These are phyloP conservation scores for Kluyveromyces wickerhamii DNA, from an alignment of 805 yeast genomes.

Conservation along the genomic window DNA sequence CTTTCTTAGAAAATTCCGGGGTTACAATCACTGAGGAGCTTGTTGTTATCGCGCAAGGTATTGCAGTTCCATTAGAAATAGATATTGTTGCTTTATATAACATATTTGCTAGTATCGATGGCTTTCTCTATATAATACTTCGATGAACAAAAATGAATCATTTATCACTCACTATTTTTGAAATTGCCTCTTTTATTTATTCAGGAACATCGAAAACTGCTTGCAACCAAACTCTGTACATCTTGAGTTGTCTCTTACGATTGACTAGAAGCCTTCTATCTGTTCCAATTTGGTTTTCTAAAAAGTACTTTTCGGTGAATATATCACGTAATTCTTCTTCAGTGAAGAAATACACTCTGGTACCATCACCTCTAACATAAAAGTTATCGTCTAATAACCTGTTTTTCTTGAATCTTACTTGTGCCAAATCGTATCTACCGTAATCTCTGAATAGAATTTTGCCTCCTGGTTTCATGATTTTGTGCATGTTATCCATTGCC, in stretches of 20 bases:
- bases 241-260: conserved; percentile 83
- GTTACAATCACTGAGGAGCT: neutral
- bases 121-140: conserved; percentile 45
- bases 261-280: conserved; percentile 89
- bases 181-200: conserved; percentile 5
- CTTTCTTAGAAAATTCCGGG: neutral
- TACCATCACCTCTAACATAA: conserved; percentile 96
- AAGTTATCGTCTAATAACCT: conserved; percentile 85
- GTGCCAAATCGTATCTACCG: conserved; percentile 94
- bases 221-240: conserved; percentile 96
- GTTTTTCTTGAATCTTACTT: conserved; percentile 83
- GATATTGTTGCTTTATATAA: conserved; percentile 41
- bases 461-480: conserved; percentile 88
- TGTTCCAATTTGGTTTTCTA: conserved; percentile 72
- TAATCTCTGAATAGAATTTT: conserved; percentile 84
- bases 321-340: conserved; percentile 81
- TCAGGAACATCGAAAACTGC: conserved; percentile 60
- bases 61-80: conserved; percentile 37
- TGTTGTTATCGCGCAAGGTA: conserved; percentile 40
- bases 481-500: conserved; percentile 64
- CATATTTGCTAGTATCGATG: conserved; percentile 47
- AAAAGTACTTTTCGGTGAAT: conserved; percentile 53
- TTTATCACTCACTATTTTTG: conserved; percentile 2
- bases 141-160: neutral
- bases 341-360: conserved; percentile 93